Conservation (phyloP, 2,329 filamentous ascomycete genomes). For the Hortaea werneckii region DNA sequence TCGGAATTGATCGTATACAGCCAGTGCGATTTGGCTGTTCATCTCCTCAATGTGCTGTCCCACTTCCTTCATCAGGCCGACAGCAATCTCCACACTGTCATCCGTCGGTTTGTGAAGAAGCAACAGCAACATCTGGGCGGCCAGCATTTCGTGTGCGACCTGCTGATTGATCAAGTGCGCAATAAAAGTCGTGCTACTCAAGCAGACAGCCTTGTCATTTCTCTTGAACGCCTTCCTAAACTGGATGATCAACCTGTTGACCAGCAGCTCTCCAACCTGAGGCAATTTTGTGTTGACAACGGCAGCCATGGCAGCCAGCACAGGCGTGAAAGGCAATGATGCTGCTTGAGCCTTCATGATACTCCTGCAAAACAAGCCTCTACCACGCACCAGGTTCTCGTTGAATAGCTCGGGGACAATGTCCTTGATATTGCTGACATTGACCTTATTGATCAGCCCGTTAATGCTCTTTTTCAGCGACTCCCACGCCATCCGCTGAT, state of each 20-base stretch:
- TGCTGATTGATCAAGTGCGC: conserved; percentile 94
- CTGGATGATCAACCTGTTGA: conserved; percentile 76
- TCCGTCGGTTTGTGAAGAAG: conserved; percentile 92
- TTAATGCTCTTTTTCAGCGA: conserved; percentile 98
- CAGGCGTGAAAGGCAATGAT: conserved; percentile 88
- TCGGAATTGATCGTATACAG: conserved; percentile 91
- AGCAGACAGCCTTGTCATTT: conserved; percentile 93
- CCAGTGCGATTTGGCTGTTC: conserved; percentile 76
- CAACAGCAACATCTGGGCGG: conserved; percentile 84
- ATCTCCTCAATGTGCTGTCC: conserved; percentile 93
- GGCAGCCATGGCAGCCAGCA: conserved; percentile 89
- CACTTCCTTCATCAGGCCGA: conserved; percentile 84
- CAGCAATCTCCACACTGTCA: conserved; percentile 94
- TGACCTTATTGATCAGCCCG: conserved; percentile 97
- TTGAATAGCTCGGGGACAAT: conserved; percentile 93
- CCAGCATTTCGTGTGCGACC: conserved; percentile 86
- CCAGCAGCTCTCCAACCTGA: conserved; percentile 81
- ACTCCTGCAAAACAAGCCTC: conserved; percentile 85
- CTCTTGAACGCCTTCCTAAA: conserved; percentile 93
- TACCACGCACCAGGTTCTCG: conserved; percentile 84
- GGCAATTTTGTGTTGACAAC: conserved; percentile 97
- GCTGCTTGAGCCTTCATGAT: conserved; percentile 98
- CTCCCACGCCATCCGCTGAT: conserved; percentile 98
- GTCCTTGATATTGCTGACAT: conserved; percentile 93
- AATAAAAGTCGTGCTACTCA: conserved; percentile 87